phyloP scores from a whole-genome alignment of 805 yeast genomes.

The Crinitomyces ghanaensis region DNA sequence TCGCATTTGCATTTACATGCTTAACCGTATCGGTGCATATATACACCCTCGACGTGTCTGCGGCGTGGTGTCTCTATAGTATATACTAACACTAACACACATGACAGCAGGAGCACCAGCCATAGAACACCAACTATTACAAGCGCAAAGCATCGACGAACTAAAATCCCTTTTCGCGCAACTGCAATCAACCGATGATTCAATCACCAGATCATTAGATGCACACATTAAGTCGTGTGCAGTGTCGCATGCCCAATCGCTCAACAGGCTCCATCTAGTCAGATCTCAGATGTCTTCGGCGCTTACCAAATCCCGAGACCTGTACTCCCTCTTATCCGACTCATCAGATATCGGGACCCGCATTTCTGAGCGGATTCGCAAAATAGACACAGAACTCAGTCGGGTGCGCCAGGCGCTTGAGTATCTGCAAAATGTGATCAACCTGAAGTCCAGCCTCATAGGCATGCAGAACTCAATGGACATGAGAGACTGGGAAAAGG shows the following conservation, averaged over 20 bases:
- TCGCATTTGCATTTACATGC: no score
- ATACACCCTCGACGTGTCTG: no score
- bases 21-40: no score
- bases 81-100: no score
- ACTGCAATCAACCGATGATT: conserved; percentile 5
- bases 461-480: conserved; percentile 61
- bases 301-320: conserved; percentile 38
- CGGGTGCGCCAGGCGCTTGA: conserved; percentile 50
- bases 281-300: conserved; percentile 22
- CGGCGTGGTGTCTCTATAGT: no score
- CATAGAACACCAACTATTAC: conserved; percentile 1
- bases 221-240: conserved; percentile 7
- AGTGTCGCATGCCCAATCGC: conserved; percentile 12
- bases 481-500: conserved; percentile 59
- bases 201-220: conserved; percentile 5
- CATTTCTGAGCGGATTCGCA: conserved; percentile 57
- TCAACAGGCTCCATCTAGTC: conserved; percentile 21
- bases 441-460: conserved; percentile 52
- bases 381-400: conserved; percentile 57
- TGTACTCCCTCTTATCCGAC: conserved; percentile 41
- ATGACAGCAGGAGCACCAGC: no score
- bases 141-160: conserved; percentile 9
- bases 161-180: conserved; percentile 8
- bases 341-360: conserved; percentile 56
- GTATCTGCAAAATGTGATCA: conserved; percentile 55